phyloP scores from a whole-genome alignment of 805 yeast genomes.

The Lipomyces sp. region DNA sequence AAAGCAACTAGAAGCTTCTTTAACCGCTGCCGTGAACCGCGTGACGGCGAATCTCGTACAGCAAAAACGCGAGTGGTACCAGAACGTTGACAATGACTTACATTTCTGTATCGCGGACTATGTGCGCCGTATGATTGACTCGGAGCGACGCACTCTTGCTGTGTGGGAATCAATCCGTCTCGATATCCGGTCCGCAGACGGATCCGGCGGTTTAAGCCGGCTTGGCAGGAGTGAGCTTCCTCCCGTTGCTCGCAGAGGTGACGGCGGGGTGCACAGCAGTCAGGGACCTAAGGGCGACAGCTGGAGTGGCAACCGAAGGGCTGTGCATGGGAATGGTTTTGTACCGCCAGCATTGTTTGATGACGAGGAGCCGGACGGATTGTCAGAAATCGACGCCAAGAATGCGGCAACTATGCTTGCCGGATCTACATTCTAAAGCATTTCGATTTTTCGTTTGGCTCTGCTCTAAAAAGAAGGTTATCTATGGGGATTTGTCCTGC shows the following conservation, averaged over 20 bases:
- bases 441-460: conserved; percentile 1
- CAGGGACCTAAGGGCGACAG: conserved; percentile 54
- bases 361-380: conserved; percentile 9
- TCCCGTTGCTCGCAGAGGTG: conserved; percentile 15
- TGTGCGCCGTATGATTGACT: conserved; percentile 72
- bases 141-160: conserved; percentile 74
- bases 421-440: conserved; percentile 57
- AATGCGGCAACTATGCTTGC: conserved; percentile 82
- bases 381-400: conserved; percentile 64
- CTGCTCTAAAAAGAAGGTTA: not conserved
- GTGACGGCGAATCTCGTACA: conserved; percentile 81
- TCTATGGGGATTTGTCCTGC: not conserved
- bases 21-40: conserved; percentile 73
- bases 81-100: conserved; percentile 56
- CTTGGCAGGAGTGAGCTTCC: conserved; percentile 54
- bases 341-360: conserved; percentile 26
- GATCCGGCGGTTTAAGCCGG: conserved; percentile 74
- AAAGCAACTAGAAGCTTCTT: conserved; percentile 66
- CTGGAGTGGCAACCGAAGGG: conserved; percentile 57
- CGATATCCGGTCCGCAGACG: conserved; percentile 72
- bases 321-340: conserved; percentile 40
- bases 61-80: conserved; percentile 62
- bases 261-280: conserved; percentile 42
- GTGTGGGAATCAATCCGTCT: conserved; percentile 67
- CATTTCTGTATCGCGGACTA: conserved; percentile 54